These are phyloP conservation scores for Ceriops zippeliana DNA, from an alignment of 345 rosid species.

Conservation along the genomic window DNA sequence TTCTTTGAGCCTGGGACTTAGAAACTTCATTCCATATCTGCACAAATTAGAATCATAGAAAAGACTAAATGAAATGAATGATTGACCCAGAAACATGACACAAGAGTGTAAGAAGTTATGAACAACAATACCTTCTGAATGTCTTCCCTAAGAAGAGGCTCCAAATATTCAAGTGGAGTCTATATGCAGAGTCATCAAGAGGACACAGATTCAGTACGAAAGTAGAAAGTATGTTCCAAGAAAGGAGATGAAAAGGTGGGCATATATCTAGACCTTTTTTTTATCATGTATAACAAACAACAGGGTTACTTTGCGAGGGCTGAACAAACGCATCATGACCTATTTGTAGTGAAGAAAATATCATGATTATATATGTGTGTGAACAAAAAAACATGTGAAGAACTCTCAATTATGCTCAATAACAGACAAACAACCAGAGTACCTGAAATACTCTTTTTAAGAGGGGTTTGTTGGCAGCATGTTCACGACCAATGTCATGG, in stretches of 20 bases:
- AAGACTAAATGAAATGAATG: neutral
- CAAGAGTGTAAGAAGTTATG: conserved; percentile 1
- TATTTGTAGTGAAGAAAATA: conserved; percentile 6
- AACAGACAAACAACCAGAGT: neutral
- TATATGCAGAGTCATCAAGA: conserved; percentile 5
- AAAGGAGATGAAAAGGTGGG: neutral
- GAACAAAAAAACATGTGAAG: neutral
- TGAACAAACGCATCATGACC: conserved; percentile 38
- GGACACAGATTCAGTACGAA: neutral
- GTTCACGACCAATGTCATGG: conserved; percentile 42
- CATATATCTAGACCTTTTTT: conserved; percentile 24
- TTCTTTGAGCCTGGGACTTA: conserved; percentile 23
- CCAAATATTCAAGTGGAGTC: conserved; percentile 34
- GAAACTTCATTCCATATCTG: conserved; percentile 35
- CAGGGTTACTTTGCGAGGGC: conserved; percentile 31
- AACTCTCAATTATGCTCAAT: neutral
- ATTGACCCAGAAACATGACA: neutral
- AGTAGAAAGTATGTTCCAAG: neutral
- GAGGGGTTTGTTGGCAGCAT: conserved; percentile 39
- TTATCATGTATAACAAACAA: conserved; percentile 36
- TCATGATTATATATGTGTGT: neutral
- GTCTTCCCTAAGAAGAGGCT: conserved; percentile 31
- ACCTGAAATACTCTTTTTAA: conserved; percentile 36
- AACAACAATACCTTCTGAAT: conserved; percentile 28
- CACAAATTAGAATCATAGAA: conserved; percentile 7